phyloP scores from a whole-genome alignment of 2,329 filamentous ascomycete species.

The Penicillium griseofulvum region DNA sequence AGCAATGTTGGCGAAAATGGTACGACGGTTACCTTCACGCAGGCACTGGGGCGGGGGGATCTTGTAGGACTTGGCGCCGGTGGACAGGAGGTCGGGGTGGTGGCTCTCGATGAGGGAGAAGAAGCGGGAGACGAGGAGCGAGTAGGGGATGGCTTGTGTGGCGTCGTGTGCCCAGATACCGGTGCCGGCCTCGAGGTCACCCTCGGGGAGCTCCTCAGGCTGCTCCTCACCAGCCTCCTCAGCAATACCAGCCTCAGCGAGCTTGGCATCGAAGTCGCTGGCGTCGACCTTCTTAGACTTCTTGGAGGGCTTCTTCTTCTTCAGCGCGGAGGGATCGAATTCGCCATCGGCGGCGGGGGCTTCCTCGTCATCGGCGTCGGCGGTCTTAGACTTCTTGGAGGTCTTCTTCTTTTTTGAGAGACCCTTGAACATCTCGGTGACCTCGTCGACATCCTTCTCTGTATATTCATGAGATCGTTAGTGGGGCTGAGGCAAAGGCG shows the following conservation, averaged over 20 bases:
- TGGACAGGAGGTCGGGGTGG: conserved; percentile 91
- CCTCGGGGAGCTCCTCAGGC: conserved; percentile 57
- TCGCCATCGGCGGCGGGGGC: conserved; percentile 56
- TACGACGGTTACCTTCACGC: conserved; percentile 99
- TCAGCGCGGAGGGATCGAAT: conserved; percentile 66
- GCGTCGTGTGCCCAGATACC: conserved; percentile 87
- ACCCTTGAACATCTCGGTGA: conserved; percentile 65
- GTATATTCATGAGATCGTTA: conserved; percentile 24
- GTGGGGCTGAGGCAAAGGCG: conserved; percentile 40
- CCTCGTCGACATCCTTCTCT: conserved; percentile 62
- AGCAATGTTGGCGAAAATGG: conserved; percentile 97
- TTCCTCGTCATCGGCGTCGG: conserved; percentile 51
- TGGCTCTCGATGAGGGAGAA: conserved; percentile 92
- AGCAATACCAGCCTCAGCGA: conserved; percentile 59
- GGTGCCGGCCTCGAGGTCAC: conserved; percentile 82
- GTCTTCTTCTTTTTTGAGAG: conserved; percentile 74
- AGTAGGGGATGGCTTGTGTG: conserved; percentile 75
- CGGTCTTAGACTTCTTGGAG: conserved; percentile 58
- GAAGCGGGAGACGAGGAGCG: conserved; percentile 83
- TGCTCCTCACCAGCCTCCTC: conserved; percentile 60
- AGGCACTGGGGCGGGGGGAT: conserved; percentile 98
- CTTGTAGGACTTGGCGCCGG: conserved; percentile 93
- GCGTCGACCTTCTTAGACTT: conserved; percentile 55
- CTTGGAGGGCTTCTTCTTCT: conserved; percentile 67
- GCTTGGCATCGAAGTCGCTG: conserved; percentile 66